These are phyloP conservation scores for Schizosaccharomyces cryophilus DNA, from an alignment of 805 yeast species.

Conservation along the genomic window DNA sequence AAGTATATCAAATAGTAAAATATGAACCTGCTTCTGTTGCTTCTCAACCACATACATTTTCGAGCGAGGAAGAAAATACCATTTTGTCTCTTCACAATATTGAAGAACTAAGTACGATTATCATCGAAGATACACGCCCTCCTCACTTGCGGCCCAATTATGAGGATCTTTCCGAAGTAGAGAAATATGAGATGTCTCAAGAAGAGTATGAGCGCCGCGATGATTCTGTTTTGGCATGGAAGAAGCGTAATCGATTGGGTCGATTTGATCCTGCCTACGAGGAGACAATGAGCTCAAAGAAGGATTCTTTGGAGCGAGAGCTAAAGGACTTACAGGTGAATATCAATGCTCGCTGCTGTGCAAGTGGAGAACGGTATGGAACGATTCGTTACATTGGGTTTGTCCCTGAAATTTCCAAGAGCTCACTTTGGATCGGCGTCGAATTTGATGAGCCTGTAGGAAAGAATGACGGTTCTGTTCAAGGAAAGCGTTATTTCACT, in stretches of 20 bases:
- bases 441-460: slow-evolving; percentile 72
- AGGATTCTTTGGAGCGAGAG: neutral
- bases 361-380: slow-evolving; percentile 33
- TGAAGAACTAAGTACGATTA: slow-evolving; percentile 5
- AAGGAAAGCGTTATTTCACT: slow-evolving; percentile 33
- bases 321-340: slow-evolving; percentile 11
- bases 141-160: slow-evolving; percentile 11
- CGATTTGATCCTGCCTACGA: slow-evolving; percentile 35
- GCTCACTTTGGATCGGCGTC: slow-evolving; percentile 48
- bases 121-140: slow-evolving; percentile 17
- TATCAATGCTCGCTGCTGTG: slow-evolving; percentile 28
- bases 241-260: slow-evolving; percentile 41
- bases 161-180: slow-evolving; percentile 15
- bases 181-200: slow-evolving; percentile 26
- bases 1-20: slow-evolving; percentile 26
- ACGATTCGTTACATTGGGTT: slow-evolving; percentile 44
- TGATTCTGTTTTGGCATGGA: slow-evolving; percentile 58
- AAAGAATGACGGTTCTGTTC: slow-evolving; percentile 55
- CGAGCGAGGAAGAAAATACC: neutral
- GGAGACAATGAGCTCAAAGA: slow-evolving; percentile 12
- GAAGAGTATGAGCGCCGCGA: slow-evolving; percentile 34
- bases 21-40: slow-evolving; percentile 8
- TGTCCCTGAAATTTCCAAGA: slow-evolving; percentile 30
- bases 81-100: neutral
- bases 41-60: neutral